Base-by-base conservation (phyloP, 2,329 filamentous ascomycete species). In the Dactylellina cionopaga region DNA sequence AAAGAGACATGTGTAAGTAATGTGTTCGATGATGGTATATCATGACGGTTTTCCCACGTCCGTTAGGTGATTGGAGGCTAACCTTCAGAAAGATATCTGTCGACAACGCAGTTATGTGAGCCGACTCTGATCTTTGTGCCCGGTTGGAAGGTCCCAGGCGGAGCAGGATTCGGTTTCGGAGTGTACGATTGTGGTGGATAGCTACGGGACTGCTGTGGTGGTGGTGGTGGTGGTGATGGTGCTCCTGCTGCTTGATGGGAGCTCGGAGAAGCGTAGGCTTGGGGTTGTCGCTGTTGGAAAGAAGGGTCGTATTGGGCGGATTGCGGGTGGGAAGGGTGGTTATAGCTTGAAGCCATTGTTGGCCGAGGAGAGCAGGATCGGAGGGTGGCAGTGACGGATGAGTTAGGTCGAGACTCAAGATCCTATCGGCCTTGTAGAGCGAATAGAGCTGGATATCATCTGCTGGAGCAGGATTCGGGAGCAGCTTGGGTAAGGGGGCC, bases 41-140 rank as follows among this genome's bases (percentile, higher is more conserved):
- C n/a, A 33, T 43, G 43, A 15, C 37, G 4, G 15, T 17, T n/a
- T 19, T 22, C 4, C 4, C 19, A 60, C 29, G 27, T 51, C 13
- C 9, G n/a, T 22, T 24, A 15, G 56, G 24, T 43, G 9, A 11
- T 27, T 41, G 24, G 52, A 83, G 78, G 75, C 84, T 84, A 70
- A 75, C 76, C 76, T 83, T 99, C 95, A 74, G 95, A 98, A 51
- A 99, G 89, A 82, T 99, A 99, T 81, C 94, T 95, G 79, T 97
- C 92, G 76, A 99, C 96, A 55, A 96, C 87, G 71, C 98, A 93
- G 75, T 92, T 89, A 81, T 99, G 95, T 80, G 86, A 88, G 79
- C 95, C 95, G 64, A 97, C 92, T 80, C 96, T 93, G 78, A 99
- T 96, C 84, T 98, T 97, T 75, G 95, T 99, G 43, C 94, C 94